phyloP scores from a whole-genome alignment of 768 basidiomycete species.

The Lactarius vividus region DNA sequence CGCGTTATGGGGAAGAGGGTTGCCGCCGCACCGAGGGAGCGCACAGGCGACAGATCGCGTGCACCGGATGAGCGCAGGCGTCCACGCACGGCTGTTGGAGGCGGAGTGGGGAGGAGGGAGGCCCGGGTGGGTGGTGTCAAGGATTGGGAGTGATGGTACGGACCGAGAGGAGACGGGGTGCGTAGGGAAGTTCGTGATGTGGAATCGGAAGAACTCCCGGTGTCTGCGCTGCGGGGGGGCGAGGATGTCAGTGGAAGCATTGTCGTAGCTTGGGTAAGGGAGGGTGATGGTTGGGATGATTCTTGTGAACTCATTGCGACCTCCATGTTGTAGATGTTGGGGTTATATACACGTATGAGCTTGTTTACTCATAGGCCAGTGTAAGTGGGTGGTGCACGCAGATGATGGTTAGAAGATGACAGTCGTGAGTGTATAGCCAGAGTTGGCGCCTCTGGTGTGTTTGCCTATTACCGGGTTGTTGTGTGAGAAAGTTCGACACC shows the following conservation, averaged over 20 bases:
- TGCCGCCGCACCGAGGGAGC: background rate
- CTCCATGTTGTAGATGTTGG: background rate
- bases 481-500: background rate
- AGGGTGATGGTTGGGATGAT: background rate
- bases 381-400: no score
- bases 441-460: background rate
- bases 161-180: constrained; percentile 19
- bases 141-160: constrained; percentile 4
- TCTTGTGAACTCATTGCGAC: constrained; percentile 1
- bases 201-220: background rate
- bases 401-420: background rate
- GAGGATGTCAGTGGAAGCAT: background rate
- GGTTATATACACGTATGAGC: background rate
- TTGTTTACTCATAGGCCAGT: background rate
- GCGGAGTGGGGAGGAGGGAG: constrained; percentile 10
- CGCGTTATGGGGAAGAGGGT: constrained; percentile 13
- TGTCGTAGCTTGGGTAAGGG: background rate
- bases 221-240: background rate
- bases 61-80: constrained; percentile 4
- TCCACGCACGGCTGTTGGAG: background rate
- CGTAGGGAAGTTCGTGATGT: constrained; percentile 3
- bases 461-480: no score
- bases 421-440: background rate
- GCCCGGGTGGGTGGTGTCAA: constrained; percentile 4
- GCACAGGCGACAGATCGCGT: constrained; percentile 9